Evolutionary conservation across 1,284 basidiomycete species (phyloP), one percentile per base, ranked within the genome.

Genomic region (Melanopsichium pennsylvanicum): DNA sequence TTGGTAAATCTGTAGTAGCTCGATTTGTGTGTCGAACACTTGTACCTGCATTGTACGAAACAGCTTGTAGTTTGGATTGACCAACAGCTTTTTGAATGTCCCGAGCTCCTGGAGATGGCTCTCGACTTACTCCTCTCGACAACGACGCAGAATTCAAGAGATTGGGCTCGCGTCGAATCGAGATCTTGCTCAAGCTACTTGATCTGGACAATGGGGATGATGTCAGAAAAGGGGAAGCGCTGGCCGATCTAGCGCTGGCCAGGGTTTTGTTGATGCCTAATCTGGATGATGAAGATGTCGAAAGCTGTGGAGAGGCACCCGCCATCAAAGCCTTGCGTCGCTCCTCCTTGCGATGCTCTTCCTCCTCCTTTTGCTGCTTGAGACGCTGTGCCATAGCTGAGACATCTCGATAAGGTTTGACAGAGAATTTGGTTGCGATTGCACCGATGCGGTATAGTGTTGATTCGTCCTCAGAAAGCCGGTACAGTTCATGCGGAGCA

Each of bases 351-450:
- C 62, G 57, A 12, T 57, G 62, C 18, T 70, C 62, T 16, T 66
- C 58, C 26, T 70, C 68, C 31, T 70, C 68, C 33, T 55, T 51
- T 19, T 66, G 57, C 36, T 70, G 62, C 31, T 70, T 70, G 35
- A 70, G 62, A 2, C 68, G 52, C 22, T 61, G 57, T 4, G 68
- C 61, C 2, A 56, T 58, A 3, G 62, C 50, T n/a, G 61, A 61
- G 19, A 58, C 52, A 50, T 67, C 58, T 5, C 54, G 43, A 13
- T 54, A 58, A 0, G 68, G 62, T 25, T 57, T 61, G 26, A 70
- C 62, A 1, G 58, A 43, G 18, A 66, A 41, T 46, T 70, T 70
- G 11, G 58, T 41, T n/a, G 45, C 23, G 23, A 70, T 55, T 27
- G 54, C 42, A 15, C 58, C 62, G 27, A 70, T 39, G 12, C 56